These are phyloP conservation scores for Tolypocladium endophyticum DNA, from an alignment of 2,329 filamentous ascomycete genomes.

Conservation along the genomic window DNA sequence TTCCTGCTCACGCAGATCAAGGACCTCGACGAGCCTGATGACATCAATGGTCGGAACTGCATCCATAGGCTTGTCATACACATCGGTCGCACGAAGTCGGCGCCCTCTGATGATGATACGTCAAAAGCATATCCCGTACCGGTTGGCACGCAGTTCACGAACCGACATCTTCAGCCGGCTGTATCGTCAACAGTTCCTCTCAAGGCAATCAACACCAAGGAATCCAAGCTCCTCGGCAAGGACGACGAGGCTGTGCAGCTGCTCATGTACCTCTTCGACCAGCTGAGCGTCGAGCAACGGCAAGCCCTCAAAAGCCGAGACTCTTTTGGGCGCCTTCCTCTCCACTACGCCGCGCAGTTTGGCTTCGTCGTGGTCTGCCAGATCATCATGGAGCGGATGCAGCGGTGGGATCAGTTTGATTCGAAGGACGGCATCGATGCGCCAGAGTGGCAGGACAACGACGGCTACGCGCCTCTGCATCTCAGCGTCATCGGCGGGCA, in stretches of 20 bases:
- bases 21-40: constrained; percentile 73
- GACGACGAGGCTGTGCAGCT: constrained; percentile 70
- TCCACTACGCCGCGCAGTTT: constrained; percentile 92
- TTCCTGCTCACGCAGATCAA: constrained; percentile 58
- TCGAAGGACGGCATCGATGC: constrained; percentile 80
- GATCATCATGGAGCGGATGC: constrained; percentile 78
- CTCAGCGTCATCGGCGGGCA: constrained; percentile 88
- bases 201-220: constrained; percentile 53
- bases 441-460: constrained; percentile 79
- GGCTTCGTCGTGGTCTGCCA: constrained; percentile 88
- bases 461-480: constrained; percentile 85
- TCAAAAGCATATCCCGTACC: constrained; percentile 40
- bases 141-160: constrained; percentile 43
- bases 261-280: constrained; percentile 51
- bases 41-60: constrained; percentile 90
- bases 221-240: constrained; percentile 53
- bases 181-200: constrained; percentile 52
- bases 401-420: constrained; percentile 79
- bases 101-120: constrained; percentile 37
- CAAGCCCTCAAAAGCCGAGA: constrained; percentile 59
- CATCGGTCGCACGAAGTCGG: constrained; percentile 65
- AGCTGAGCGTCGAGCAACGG: constrained; percentile 57
- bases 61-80: constrained; percentile 88
- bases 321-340: constrained; percentile 68
- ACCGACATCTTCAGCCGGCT: constrained; percentile 71